These are phyloP conservation scores for Pichia gijzeniarum DNA, from an alignment of 805 yeast species.

Conservation along the genomic window DNA sequence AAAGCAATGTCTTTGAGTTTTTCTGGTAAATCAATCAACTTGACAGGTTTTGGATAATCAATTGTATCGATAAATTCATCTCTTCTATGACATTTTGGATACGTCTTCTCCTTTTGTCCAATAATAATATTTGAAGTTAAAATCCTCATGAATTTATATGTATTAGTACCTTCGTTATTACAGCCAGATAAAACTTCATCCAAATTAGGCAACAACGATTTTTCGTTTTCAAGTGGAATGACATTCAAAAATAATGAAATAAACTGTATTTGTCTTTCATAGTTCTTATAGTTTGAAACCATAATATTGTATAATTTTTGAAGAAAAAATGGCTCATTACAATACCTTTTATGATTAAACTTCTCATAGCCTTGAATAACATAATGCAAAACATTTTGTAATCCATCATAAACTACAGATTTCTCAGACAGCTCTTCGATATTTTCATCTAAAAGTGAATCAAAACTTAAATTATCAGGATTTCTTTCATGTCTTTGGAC, in stretches of 20 bases:
- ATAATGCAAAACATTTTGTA: not conserved
- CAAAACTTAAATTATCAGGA: slow-evolving; percentile 18
- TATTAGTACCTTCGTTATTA: slow-evolving; percentile 13
- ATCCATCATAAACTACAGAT: not conserved
- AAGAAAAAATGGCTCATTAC: slow-evolving; percentile 24
- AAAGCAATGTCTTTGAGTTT: slow-evolving; percentile 12
- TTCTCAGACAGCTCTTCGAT: not conserved
- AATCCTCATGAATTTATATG: slow-evolving; percentile 13
- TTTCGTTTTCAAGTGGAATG: slow-evolving; percentile 19
- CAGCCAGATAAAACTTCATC: slow-evolving; percentile 18
- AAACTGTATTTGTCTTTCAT: slow-evolving; percentile 28
- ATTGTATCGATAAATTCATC: slow-evolving; percentile 14
- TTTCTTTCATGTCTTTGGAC: slow-evolving; percentile 15
- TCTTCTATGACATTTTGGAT: slow-evolving; percentile 3
- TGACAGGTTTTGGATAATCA: slow-evolving; percentile 50
- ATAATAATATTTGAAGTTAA: not conserved
- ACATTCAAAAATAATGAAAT: slow-evolving; percentile 26
- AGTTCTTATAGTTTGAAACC: slow-evolving; percentile 27
- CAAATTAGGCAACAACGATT: slow-evolving; percentile 14
- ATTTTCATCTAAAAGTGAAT: slow-evolving; percentile 16
- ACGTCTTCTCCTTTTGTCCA: not conserved
- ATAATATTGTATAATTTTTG: slow-evolving; percentile 36
- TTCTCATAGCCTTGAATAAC: not conserved
- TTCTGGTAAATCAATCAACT: slow-evolving; percentile 46
- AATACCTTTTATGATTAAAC: not conserved